Percentiles rank a stretch among this genome's conserved stretches.
phyloP scores from a whole-genome alignment of 768 basidiomycete genomes.

The Tephrocybe sp. region DNA sequence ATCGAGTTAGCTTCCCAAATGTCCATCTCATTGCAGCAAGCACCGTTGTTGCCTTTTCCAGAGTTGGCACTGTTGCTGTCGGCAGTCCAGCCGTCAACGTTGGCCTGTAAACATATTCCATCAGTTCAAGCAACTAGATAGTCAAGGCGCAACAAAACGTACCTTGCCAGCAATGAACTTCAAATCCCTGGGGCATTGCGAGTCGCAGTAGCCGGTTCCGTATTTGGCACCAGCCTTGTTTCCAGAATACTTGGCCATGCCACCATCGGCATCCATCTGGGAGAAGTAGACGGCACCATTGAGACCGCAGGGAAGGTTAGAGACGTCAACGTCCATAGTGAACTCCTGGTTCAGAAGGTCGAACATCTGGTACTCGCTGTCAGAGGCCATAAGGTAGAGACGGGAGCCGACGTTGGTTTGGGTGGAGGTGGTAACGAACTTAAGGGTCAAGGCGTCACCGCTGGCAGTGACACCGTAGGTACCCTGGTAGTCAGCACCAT shows the following conservation, averaged over 20 bases:
- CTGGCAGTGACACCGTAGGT: constrained; percentile 25
- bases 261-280: constrained; percentile 32
- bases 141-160: constrained; percentile 10
- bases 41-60: constrained; percentile 41
- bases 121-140: neutral
- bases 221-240: constrained; percentile 2
- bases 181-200: constrained; percentile 55
- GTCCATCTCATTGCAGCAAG: constrained; percentile 62
- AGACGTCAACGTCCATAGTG: constrained; percentile 57
- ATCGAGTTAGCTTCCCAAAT: constrained; percentile 57
- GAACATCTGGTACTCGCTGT: constrained; percentile 33
- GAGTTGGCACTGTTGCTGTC: constrained; percentile 39
- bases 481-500: neutral
- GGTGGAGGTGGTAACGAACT: constrained; percentile 39
- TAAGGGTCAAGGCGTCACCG: constrained; percentile 44
- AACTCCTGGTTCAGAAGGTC: constrained; percentile 3
- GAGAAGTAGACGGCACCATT: constrained; percentile 4
- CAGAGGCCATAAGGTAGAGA: constrained; percentile 49
- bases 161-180: constrained; percentile 60
- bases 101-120: constrained; percentile 32
- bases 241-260: neutral
- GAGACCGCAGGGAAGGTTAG: constrained; percentile 37
- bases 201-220: constrained; percentile 25
- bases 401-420: constrained; percentile 39
- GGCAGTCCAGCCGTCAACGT: constrained; percentile 39